These are phyloP conservation scores for Fusarium coicis DNA, from an alignment of 2,329 filamentous ascomycete species.

Conservation along the genomic window DNA sequence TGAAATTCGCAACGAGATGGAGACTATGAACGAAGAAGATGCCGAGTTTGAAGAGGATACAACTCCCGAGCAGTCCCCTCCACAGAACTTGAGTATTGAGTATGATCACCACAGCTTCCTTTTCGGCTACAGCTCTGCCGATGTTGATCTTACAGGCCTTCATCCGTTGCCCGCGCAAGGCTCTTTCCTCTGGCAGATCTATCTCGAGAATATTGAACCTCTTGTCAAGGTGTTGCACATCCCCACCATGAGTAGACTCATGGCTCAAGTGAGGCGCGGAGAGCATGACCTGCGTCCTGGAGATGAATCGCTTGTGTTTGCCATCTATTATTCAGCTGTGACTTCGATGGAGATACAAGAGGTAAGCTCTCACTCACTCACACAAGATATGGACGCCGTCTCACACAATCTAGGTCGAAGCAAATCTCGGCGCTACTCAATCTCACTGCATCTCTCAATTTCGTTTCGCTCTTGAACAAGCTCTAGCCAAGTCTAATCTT, in stretches of 20 bases:
- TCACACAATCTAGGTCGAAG: conserved; percentile 20
- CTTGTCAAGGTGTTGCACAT: conserved; percentile 33
- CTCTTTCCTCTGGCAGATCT: conserved; percentile 34
- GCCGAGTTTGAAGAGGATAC: conserved; percentile 24
- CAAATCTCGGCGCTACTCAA: conserved; percentile 27
- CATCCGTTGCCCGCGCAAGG: conserved; percentile 28
- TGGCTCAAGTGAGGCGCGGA: conserved; percentile 24
- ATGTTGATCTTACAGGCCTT: conserved; percentile 20
- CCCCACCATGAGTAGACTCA: conserved; percentile 34
- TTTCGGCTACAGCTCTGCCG: conserved; percentile 30
- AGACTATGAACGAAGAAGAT: conserved; percentile 20
- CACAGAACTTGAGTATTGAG: not conserved
- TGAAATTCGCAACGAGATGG: conserved; percentile 32
- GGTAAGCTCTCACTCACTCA: not conserved
- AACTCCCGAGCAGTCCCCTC: conserved; percentile 33
- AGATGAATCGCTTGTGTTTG: conserved; percentile 34
- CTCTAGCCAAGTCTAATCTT: conserved; percentile 34
- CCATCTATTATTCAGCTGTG: conserved; percentile 33
- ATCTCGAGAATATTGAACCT: conserved; percentile 35
- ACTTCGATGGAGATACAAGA: conserved; percentile 26
- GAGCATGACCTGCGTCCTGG: conserved; percentile 29
- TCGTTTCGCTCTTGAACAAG: conserved; percentile 37
- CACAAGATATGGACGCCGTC: not conserved
- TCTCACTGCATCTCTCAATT: conserved; percentile 33
- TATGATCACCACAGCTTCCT: conserved; percentile 36